These are phyloP conservation scores for Botrytis byssoidea DNA, from an alignment of 2,329 filamentous ascomycete species.

Conservation along the genomic window DNA sequence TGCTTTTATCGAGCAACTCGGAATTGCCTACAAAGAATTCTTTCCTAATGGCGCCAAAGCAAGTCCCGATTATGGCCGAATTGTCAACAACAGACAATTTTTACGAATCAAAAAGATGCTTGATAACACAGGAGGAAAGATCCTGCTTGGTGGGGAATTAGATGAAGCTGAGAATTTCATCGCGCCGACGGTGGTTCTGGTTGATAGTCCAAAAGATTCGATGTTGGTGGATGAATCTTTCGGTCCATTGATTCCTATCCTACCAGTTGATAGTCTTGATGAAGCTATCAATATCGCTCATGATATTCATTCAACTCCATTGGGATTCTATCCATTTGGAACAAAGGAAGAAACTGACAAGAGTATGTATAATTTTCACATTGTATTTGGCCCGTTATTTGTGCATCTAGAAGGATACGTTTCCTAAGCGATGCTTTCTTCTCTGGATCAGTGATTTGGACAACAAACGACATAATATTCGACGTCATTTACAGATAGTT, in stretches of 20 bases:
- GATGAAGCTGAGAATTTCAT: conserved; percentile 81
- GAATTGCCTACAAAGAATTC: conserved; percentile 69
- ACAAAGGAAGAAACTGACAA: conserved; percentile 73
- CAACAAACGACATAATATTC: background rate
- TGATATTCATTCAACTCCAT: conserved; percentile 75
- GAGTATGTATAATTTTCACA: conserved; percentile 47
- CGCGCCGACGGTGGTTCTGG: conserved; percentile 87
- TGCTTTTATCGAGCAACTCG: conserved; percentile 71
- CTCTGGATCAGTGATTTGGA: background rate
- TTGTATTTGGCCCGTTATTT: background rate
- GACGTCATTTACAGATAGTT: background rate
- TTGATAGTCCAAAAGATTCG: conserved; percentile 71
- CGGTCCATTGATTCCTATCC: conserved; percentile 83
- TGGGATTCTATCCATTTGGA: conserved; percentile 84
- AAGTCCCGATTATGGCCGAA: conserved; percentile 75
- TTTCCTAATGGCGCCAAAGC: conserved; percentile 78
- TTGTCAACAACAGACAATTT: conserved; percentile 80
- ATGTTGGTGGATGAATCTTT: conserved; percentile 85
- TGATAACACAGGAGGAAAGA: conserved; percentile 77
- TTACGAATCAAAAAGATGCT: conserved; percentile 85
- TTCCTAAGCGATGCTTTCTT: background rate
- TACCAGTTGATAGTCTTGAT: conserved; percentile 76
- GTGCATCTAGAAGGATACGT: background rate
- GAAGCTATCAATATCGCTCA: conserved; percentile 83
- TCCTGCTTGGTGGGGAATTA: conserved; percentile 81